phyloP scores from a whole-genome alignment of 352 stramenopile species.

The Pilasporangium apinafurcum region DNA sequence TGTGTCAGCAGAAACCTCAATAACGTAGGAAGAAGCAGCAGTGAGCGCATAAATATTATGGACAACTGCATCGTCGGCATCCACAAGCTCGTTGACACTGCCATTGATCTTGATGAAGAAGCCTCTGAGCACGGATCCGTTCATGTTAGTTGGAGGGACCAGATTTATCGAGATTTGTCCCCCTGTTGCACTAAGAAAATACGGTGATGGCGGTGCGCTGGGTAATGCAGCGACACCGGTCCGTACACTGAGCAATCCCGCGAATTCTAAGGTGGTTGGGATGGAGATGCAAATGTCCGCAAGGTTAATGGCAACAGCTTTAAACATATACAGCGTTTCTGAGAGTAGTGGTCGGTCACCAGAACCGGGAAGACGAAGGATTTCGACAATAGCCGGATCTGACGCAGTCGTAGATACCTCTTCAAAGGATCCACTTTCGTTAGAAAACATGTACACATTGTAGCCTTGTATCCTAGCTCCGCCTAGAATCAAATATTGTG shows the following conservation, averaged over 20 bases:
- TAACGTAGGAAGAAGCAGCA: conserved; percentile 17
- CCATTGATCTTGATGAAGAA: conserved; percentile 33
- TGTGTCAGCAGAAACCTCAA: conserved; percentile 31
- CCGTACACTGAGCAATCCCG: conserved; percentile 6
- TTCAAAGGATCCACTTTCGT: conserved; percentile 18
- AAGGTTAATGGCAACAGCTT: conserved; percentile 39
- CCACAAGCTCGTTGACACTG: conserved; percentile 8
- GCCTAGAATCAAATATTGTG: conserved; percentile 14
- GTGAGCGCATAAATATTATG: conserved; percentile 22
- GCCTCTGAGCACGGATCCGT: conserved; percentile 27
- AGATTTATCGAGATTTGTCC: conserved; percentile 39
- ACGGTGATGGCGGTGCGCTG: conserved; percentile 27
- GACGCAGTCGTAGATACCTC: conserved; percentile 15
- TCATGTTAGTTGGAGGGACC: conserved; percentile 41
- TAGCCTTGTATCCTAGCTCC: conserved; percentile 44
- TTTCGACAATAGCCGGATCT: conserved; percentile 20
- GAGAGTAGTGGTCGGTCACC: conserved; percentile 18
- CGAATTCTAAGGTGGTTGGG: conserved; percentile 6
- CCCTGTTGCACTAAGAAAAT: conserved; percentile 43
- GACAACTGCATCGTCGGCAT: conserved; percentile 8
- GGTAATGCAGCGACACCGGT: conserved; percentile 27
- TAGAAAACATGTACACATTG: conserved; percentile 40
- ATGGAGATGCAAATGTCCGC: conserved; percentile 33
- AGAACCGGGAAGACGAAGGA: conserved; percentile 17
- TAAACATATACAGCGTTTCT: conserved; percentile 38